Evolutionary conservation across 495 filamentous ascomycete species (phyloP), one percentile per base, ranked within the genome.

Genomic region (Patellaria atrata): DNA sequence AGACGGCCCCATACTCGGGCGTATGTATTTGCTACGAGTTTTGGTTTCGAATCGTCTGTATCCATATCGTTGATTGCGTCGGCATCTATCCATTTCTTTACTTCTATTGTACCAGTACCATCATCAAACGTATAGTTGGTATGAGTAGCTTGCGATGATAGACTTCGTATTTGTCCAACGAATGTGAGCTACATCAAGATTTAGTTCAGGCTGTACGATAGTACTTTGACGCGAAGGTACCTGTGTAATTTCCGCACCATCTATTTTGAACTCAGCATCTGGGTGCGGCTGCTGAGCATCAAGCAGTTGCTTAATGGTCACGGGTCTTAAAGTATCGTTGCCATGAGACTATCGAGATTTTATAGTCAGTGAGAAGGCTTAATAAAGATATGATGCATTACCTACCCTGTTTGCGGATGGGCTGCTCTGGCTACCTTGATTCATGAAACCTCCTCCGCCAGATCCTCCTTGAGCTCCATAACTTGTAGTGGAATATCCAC

Each of bases 61-160:
- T 21, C 22, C 1, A 24, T 13, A 23, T 60, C 60, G 13, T 41
- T 38, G 27, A 40, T 24, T n/a, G 31, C 31, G 20, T 57, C 57
- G 5, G 65, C 53, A 60, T 94, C 82, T 14, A 85, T 61, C 82
- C 83, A 96, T 56, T 81, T 73, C 64, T 94, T 94, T 25, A 83
- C 85, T 63, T 97, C 89, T 37, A 94, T 73, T 18, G 72, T 65
- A 38, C 82, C 89, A 0, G 89, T 96, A 56, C 91, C 89, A 60
- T 97, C 89, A 60, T 96, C 91, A 45, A 96, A 59, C 46, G 73
- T 78, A 70, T 92, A 94, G 21, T 80, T 92, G 40, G 80, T 67
- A 62, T 94, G 91, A 36, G 87, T 93, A 30, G 79, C 66, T 61
- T 92, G 83, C n/a, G 68, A 63, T 51, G 72, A 78, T 57, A 94